A percentile compares a stretch with the other conserved stretches of the same genome.
phyloP scores from a whole-genome alignment of 106 monocot genomes.

The Dioscorea zingiberensis region DNA sequence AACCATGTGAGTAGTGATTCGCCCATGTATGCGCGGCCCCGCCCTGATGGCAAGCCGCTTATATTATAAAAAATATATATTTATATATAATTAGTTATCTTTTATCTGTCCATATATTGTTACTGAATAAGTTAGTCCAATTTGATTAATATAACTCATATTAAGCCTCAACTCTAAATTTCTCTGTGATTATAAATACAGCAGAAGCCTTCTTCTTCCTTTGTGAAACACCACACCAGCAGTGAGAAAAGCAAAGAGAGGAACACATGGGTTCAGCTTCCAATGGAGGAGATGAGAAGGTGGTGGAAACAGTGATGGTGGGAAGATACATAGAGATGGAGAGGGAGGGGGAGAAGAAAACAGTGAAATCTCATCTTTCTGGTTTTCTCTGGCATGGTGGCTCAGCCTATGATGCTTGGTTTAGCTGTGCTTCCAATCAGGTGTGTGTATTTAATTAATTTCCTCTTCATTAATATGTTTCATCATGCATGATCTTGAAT shows the following conservation, averaged over 20 bases:
- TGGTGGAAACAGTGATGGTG: slow-evolving; percentile 45
- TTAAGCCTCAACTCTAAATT: too few species aligned
- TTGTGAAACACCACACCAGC: neutral
- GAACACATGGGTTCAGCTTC: slow-evolving; percentile 16
- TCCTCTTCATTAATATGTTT: neutral
- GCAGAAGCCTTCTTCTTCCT: neutral
- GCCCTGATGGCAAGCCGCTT: too few species aligned
- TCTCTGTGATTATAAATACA: too few species aligned
- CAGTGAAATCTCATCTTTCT: slow-evolving; percentile 56
- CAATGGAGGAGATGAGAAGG: slow-evolving; percentile 40
- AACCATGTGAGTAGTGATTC: too few species aligned
- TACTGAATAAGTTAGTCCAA: too few species aligned
- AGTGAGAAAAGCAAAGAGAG: neutral
- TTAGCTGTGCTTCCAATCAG: slow-evolving; percentile 82
- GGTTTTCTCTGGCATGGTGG: slow-evolving; percentile 71
- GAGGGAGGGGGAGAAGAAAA: slow-evolving; percentile 33
- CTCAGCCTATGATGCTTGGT: slow-evolving; percentile 76
- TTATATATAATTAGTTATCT: neutral
- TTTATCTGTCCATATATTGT: too few species aligned
- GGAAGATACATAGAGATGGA: slow-evolving; percentile 78
- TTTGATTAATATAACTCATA: too few species aligned
- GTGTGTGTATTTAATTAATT: slow-evolving; percentile 11
- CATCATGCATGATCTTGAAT: neutral
- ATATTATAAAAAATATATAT: too few species aligned
- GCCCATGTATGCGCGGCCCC: too few species aligned